phyloP scores from a whole-genome alignment of 2,329 filamentous ascomycete species.

The Colletotrichum siamense region DNA sequence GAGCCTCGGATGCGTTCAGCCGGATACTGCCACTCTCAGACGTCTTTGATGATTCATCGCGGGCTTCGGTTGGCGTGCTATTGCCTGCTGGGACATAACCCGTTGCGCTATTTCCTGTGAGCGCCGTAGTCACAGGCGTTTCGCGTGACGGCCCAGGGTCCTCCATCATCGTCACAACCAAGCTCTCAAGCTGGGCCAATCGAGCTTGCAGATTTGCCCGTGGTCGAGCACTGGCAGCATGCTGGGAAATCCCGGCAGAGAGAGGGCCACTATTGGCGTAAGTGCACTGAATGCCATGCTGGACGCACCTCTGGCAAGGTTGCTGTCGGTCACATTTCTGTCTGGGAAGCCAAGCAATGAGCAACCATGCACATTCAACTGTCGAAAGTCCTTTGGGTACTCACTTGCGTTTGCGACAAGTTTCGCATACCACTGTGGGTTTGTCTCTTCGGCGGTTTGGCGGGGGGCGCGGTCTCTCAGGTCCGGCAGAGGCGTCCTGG shows the following conservation, averaged over 20 bases:
- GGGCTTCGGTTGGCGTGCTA: not conserved
- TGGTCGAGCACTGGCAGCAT: not conserved
- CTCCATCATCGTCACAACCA: constrained; percentile 32
- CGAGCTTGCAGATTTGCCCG: constrained; percentile 21
- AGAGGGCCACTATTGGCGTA: constrained; percentile 23
- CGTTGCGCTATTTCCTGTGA: not conserved
- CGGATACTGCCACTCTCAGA: constrained; percentile 37
- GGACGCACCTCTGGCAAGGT: constrained; percentile 28
- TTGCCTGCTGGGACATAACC: not conserved
- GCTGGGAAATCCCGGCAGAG: not conserved
- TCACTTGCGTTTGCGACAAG: constrained; percentile 39
- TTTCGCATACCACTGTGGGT: constrained; percentile 37
- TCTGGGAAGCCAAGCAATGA: constrained; percentile 3
- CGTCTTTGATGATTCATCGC: not conserved
- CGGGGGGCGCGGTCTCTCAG: not conserved
- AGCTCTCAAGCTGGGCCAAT: constrained; percentile 33
- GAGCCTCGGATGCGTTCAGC: constrained; percentile 25
- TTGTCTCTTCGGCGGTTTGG: constrained; percentile 36
- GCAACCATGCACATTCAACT: not conserved
- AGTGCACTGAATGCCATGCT: constrained; percentile 26
- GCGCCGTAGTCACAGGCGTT: not conserved
- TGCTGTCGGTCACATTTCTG: constrained; percentile 28
- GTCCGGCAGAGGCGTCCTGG: not conserved
- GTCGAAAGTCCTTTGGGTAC: not conserved
- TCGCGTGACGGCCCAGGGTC: not conserved